phyloP scores from a whole-genome alignment of 352 stramenopile genomes.

The Peronosclerospora sorghi region DNA sequence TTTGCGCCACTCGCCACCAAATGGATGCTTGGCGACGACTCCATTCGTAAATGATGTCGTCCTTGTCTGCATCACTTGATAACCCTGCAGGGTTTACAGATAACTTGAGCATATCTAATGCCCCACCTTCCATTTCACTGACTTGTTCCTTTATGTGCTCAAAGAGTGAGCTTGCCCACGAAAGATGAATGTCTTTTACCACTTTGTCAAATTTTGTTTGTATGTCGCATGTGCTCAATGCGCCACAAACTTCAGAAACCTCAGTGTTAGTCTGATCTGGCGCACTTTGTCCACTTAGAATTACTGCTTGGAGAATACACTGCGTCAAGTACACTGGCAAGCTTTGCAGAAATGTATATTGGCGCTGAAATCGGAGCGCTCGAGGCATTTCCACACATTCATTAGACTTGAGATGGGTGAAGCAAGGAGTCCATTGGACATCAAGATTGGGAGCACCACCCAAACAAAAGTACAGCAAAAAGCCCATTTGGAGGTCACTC shows the following conservation, averaged over 20 bases:
- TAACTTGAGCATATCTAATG: slow-evolving; percentile 9
- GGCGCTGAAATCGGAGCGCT: too few species aligned
- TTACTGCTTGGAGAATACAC: too few species aligned
- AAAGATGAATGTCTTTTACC: too few species aligned
- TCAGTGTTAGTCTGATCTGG: not conserved
- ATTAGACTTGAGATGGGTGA: slow-evolving; percentile 19
- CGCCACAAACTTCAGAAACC: slow-evolving; percentile 1
- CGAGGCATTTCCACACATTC: slow-evolving; percentile 43
- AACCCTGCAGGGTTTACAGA: too few species aligned
- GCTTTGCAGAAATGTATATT: slow-evolving; percentile 21
- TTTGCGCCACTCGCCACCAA: slow-evolving; percentile 17
- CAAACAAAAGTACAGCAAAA: slow-evolving; percentile 51
- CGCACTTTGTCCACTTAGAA: slow-evolving; percentile 19
- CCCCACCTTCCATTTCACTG: not conserved
- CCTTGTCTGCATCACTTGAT: too few species aligned
- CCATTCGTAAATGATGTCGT: too few species aligned
- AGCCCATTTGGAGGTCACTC: slow-evolving; percentile 31
- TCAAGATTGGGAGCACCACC: too few species aligned
- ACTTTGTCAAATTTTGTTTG: too few species aligned
- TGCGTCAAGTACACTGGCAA: slow-evolving; percentile 35
- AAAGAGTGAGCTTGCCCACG: slow-evolving; percentile 17
- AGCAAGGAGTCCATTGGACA: too few species aligned
- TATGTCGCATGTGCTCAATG: too few species aligned
- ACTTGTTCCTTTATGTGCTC: slow-evolving; percentile 12
- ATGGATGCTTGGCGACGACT: slow-evolving; percentile 21